Evolutionary conservation across 192 early-diverging fungal genomes (phyloP).

Genomic region (Thamnidium elegans): DNA sequence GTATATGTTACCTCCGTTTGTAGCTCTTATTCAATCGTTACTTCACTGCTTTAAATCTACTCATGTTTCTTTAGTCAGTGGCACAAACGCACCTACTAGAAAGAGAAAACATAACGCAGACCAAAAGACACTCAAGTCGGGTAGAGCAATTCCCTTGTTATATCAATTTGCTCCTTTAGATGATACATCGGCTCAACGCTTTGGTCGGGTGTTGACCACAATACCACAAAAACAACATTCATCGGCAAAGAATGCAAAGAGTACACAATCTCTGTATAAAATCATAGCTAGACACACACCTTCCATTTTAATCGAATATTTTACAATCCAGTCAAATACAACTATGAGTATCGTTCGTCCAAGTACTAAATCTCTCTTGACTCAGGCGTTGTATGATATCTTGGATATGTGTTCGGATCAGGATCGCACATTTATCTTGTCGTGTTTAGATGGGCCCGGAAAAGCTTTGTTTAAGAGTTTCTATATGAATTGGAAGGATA

Average conservation of each 20-base stretch:
- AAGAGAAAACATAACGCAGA: conserved; percentile 9
- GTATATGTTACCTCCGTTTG: conserved; percentile 47
- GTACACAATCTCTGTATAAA: conserved; percentile 9
- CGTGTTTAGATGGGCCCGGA: conserved; percentile 53
- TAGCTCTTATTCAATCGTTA: conserved; percentile 49
- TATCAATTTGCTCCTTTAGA: conserved; percentile 34
- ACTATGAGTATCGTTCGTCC: conserved; percentile 41
- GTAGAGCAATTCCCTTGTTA: conserved; percentile 26
- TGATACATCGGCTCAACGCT: conserved; percentile 24
- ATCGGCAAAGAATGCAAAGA: conserved; percentile 18
- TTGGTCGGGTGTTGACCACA: conserved; percentile 14
- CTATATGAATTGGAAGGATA: conserved; percentile 46
- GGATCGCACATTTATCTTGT: conserved; percentile 65
- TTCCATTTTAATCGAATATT: conserved; percentile 52
- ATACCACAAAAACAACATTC: conserved; percentile 13
- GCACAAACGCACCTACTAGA: background rate
- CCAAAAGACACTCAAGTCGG: conserved; percentile 2
- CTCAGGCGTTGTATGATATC: conserved; percentile 56
- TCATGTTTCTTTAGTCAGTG: conserved; percentile 40
- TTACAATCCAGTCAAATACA: conserved; percentile 53
- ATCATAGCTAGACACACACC: conserved; percentile 50
- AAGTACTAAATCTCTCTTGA: conserved; percentile 43
- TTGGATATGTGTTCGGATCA: conserved; percentile 63
- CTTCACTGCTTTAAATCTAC: conserved; percentile 58
- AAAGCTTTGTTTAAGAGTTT: conserved; percentile 51